Base-by-base conservation (phyloP, 192 early-diverging fungal genomes). In the Chytriomyces sp. region DNA sequence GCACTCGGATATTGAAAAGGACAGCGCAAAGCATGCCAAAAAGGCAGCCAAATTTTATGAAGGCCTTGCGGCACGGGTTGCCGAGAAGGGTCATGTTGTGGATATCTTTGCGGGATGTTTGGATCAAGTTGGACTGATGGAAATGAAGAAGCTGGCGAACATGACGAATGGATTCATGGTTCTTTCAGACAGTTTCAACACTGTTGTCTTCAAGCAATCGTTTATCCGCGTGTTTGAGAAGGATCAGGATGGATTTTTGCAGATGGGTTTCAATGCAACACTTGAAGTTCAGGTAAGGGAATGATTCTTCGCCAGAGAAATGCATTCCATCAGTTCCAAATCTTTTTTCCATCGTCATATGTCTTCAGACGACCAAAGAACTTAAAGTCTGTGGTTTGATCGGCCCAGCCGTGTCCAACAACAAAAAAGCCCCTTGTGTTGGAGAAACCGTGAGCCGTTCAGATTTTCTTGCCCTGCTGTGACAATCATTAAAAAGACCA, bases 1-100 rank as follows among this genome's bases (percentile, higher is more conserved):
- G n/a, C 97, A 99, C 83, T 94, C 97, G 78, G 97, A 99, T 72
- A 92, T 99, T 67, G 96, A 98, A 72, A 97, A 96, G 85, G 97
- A 99, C 66, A 87, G 88, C 7, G 94, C 93, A 59, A 91, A 94
- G 76, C 91, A 99, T 82, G 94, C 91, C 78, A 96, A 96, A 82
- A 97, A 96, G 86, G 92, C 97, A 0, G 78, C 86, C 61, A 98
- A 98, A 96, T 98, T 94, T 81, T 99, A 97, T 77, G 96, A 99
- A 76, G 84, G 74, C 0, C 77, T 99, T 61, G 92, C 95, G 2
- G 93, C 93, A 84, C 92, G 97, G 47, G 87, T 92, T 16, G 88
- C 97, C 11, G 89, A 91, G 46, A 93, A 95, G 47, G 94, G 96
- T 3, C 93, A 97, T 70, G 91, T 94, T 9, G 88, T 99, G 47